phyloP scores from a whole-genome alignment of 1,284 basidiomycete genomes.

The Ceratobasidium sp. region DNA sequence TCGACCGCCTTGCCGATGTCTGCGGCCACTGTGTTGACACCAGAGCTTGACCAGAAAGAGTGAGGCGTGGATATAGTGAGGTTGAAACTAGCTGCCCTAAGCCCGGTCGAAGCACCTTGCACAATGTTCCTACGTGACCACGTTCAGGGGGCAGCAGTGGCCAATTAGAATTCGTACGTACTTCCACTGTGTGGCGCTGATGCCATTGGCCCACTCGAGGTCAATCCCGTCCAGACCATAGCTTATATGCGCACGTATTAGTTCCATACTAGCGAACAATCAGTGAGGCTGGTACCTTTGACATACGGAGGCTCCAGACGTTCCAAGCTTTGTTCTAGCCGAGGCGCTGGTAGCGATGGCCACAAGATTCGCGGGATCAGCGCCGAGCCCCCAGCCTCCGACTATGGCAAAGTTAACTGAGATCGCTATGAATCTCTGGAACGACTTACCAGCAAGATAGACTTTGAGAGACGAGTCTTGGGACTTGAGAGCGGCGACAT shows the following conservation, averaged over 20 bases:
- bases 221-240: slow-evolving; percentile 28
- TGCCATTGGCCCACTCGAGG: slow-evolving; percentile 32
- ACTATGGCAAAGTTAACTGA: neutral
- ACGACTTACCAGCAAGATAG: slow-evolving; percentile 13
- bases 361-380: slow-evolving; percentile 18
- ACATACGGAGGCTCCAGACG: slow-evolving; percentile 28
- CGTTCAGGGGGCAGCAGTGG: no score
- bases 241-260: neutral
- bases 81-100: slow-evolving; percentile 8
- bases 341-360: slow-evolving; percentile 23
- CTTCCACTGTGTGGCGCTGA: slow-evolving; percentile 35
- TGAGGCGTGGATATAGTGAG: slow-evolving; percentile 30
- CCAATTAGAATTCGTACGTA: no score
- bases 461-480: slow-evolving; percentile 17
- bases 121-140: slow-evolving; percentile 35
- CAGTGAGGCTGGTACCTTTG: slow-evolving; percentile 4
- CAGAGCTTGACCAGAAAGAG: slow-evolving; percentile 32
- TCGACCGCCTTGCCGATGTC: slow-evolving; percentile 24
- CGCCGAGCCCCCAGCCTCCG: slow-evolving; percentile 37
- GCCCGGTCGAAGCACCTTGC: slow-evolving; percentile 4
- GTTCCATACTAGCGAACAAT: neutral
- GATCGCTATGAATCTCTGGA: neutral
- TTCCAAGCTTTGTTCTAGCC: slow-evolving; percentile 36
- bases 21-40: slow-evolving; percentile 36
- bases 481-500: slow-evolving; percentile 22